Percentiles rank a stretch among this genome's conserved stretches.
These are phyloP conservation scores for Penicillium goetzii DNA, from an alignment of 495 filamentous ascomycete species.

Conservation along the genomic window DNA sequence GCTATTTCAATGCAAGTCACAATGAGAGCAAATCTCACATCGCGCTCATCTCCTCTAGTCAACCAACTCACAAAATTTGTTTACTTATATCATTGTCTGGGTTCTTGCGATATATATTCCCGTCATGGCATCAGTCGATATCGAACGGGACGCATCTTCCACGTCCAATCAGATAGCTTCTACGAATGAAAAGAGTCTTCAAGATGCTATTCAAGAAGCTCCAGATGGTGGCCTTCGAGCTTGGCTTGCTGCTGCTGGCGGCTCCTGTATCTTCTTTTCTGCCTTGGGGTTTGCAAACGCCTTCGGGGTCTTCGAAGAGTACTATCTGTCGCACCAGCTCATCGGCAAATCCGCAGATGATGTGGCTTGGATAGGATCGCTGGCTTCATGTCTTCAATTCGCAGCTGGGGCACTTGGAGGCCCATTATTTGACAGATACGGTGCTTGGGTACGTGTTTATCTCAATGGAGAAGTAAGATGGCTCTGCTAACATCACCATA, in stretches of 20 bases:
- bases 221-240: conserved; percentile 39
- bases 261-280: conserved; percentile 30
- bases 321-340: background rate
- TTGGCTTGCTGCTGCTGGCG: conserved; percentile 39
- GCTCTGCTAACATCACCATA: background rate
- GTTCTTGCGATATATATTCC: background rate
- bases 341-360: background rate
- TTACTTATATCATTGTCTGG: background rate
- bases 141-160: background rate
- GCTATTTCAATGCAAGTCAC: background rate
- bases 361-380: background rate
- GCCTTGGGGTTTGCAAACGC: conserved; percentile 44
- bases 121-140: background rate
- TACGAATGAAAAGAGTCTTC: too few relatives aligned
- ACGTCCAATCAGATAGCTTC: too few relatives aligned
- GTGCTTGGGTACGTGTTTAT: background rate
- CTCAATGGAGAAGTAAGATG: background rate
- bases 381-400: background rate
- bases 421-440: background rate
- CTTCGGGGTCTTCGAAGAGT: background rate
- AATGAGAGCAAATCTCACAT: background rate
- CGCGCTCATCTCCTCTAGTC: background rate
- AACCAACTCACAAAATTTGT: background rate
- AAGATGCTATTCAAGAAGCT: background rate
- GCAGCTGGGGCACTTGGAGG: background rate